Evolutionary conservation across 208 protist genomes (phyloP).

Genomic region (Tetramitus jugosus): DNA sequence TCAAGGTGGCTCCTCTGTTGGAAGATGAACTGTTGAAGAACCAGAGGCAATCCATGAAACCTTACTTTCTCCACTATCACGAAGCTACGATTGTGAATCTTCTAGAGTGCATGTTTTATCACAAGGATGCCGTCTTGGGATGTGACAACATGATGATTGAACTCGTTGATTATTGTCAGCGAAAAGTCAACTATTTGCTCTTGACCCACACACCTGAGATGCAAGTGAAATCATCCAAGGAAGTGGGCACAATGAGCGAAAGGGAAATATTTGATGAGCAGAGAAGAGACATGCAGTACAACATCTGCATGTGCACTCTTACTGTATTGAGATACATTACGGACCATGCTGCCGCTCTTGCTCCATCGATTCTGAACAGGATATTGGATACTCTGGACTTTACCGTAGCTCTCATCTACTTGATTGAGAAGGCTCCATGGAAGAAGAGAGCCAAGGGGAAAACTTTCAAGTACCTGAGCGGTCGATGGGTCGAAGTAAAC

Average conservation of each 20-base stretch:
- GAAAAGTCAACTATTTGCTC: neutral
- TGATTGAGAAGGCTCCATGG: neutral
- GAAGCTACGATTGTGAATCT: slow-evolving; percentile 2
- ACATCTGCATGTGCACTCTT: neutral
- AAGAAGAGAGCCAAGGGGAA: neutral
- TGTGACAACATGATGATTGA: neutral
- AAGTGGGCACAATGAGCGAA: neutral
- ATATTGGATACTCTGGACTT: neutral
- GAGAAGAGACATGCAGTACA: neutral
- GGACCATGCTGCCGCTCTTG: neutral
- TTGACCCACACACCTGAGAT: neutral
- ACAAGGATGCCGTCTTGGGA: neutral
- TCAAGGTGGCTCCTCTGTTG: neutral
- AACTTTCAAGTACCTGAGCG: neutral
- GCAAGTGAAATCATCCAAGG: neutral
- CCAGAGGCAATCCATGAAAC: neutral
- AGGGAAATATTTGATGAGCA: neutral
- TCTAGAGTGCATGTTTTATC: slow-evolving; percentile 8
- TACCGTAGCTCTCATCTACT: neutral
- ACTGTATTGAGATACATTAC: slow-evolving; percentile 5
- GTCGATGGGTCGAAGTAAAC: neutral
- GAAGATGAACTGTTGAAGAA: neutral
- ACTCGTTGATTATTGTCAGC: slow-evolving; percentile 9
- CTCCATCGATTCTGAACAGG: neutral
- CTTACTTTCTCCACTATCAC: slow-evolving; percentile 11